Base-by-base conservation (phyloP, 345 rosid species). In the Schrenkiella parvula region DNA sequence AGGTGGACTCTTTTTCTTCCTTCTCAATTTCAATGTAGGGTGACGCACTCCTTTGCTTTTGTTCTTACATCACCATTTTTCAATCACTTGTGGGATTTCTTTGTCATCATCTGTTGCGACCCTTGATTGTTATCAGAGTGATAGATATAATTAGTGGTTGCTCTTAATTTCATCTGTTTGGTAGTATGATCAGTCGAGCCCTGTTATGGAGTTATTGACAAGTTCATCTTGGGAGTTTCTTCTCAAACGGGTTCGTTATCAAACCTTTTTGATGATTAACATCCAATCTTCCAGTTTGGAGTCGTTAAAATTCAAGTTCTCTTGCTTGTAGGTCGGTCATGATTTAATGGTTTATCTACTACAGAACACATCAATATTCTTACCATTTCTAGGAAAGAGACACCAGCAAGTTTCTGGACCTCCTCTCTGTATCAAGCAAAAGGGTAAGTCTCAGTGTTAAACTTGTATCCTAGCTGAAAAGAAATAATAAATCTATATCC, bases 401-500 rank as follows among this genome's bases (percentile, higher is more conserved):
- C 74, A 87, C 65, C 82, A 79, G 66, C 98, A 93, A 76, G 96
- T 87, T 74, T 77, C 88, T 17, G 98, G 98, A 28, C 72, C 78
- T 56, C 58, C 79, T 80, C 51, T 65, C 15, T 8, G 19, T 28
- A 39, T 74, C 28, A 29, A 46, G 11, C 71, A 22, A 71, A 71
- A 31, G 63, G 63, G 76, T 71, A 18, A 63, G 61, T 65, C 62
- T 52, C 52, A 35, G 41, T 14, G 52, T 18, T 19, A 39, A 42
- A 34, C 44, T 68, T 29, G 19, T 64, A 31, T 43, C 43, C 19
- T 44, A 39, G 0, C 5, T 25, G 13, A 5, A 15, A 19, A 31
- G 5, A 41, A 11, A 54, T n/a, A n/a, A 13, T 2, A 6, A 2
- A 9, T 68, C 46, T 19, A 26, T 68, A 22, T 39, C 13, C 61